phyloP scores from a whole-genome alignment of 1,284 basidiomycete genomes.

The Pseudozyma tsukubaensis region DNA sequence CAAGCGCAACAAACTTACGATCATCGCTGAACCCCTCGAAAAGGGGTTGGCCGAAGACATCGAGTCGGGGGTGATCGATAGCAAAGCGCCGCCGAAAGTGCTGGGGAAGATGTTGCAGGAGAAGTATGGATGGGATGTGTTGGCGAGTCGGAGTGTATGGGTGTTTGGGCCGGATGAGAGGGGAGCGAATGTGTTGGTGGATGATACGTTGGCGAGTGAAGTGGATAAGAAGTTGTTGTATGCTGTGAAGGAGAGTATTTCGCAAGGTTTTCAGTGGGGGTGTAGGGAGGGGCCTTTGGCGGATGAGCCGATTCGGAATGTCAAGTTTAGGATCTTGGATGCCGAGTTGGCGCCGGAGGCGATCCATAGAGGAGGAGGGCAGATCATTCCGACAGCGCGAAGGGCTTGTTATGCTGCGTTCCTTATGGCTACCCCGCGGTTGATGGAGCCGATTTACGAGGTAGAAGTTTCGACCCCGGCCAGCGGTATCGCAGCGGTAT shows the following conservation, averaged over 20 bases:
- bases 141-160: slow-evolving; percentile 98
- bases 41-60: slow-evolving; percentile 68
- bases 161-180: slow-evolving; percentile 98
- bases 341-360: slow-evolving; percentile 91
- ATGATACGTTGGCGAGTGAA: slow-evolving; percentile 95
- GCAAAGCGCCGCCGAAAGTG: slow-evolving; percentile 56
- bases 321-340: slow-evolving; percentile 95
- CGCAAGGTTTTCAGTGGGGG: slow-evolving; percentile 99
- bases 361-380: slow-evolving; percentile 96
- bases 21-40: slow-evolving; percentile 66
- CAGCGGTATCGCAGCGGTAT: slow-evolving; percentile 97
- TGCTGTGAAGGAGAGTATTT: slow-evolving; percentile 91
- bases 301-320: slow-evolving; percentile 98
- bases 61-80: slow-evolving; percentile 57
- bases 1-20: slow-evolving; percentile 76
- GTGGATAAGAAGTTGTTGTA: slow-evolving; percentile 92
- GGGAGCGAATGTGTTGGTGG: slow-evolving; percentile 86
- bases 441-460: slow-evolving; percentile 94
- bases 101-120: slow-evolving; percentile 63
- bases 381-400: slow-evolving; percentile 96
- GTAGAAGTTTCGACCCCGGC: slow-evolving; percentile 98
- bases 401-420: slow-evolving; percentile 99
- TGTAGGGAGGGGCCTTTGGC: slow-evolving; percentile 95
- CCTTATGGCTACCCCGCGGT: slow-evolving; percentile 76
- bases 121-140: slow-evolving; percentile 97